phyloP scores from a whole-genome alignment of 2,329 filamentous ascomycete genomes.

The Penicillium sp. region DNA sequence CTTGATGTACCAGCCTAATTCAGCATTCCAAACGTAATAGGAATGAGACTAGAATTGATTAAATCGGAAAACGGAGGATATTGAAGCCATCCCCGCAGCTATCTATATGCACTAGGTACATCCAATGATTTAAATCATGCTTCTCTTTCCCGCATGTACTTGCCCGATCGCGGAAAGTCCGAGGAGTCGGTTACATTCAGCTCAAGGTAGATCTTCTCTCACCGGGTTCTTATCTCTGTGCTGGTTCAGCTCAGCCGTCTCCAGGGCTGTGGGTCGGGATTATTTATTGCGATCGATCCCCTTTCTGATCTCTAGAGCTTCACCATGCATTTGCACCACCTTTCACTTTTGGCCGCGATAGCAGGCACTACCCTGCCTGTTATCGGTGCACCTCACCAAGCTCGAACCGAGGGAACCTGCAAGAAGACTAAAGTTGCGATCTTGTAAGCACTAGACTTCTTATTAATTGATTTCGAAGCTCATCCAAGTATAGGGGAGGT shows the following conservation, averaged over 20 bases:
- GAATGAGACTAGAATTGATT: neutral
- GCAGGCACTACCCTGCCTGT: conserved; percentile 9
- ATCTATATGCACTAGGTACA: neutral
- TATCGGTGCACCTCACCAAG: conserved; percentile 11
- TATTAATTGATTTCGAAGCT: neutral
- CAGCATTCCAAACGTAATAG: neutral
- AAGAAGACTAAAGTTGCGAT: conserved; percentile 20
- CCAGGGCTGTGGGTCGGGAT: neutral
- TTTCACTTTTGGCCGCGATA: conserved; percentile 14
- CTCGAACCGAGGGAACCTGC: conserved; percentile 11
- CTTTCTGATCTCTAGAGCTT: neutral
- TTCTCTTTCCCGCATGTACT: conserved; percentile 2
- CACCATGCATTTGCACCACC: conserved; percentile 13
- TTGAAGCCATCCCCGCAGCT: neutral
- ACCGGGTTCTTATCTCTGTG: neutral
- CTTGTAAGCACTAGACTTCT: conserved; percentile 7
- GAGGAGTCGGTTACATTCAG: neutral
- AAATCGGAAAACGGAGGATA: neutral
- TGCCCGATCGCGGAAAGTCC: neutral
- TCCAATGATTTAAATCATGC: neutral
- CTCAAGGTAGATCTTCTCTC: neutral
- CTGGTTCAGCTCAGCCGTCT: neutral
- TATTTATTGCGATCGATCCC: conserved; percentile 1
- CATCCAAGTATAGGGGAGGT: conserved; percentile 11
- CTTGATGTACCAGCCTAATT: neutral